phyloP scores from a whole-genome alignment of 2,329 filamentous ascomycete genomes.

The Aotearoamyces nothofagi region DNA sequence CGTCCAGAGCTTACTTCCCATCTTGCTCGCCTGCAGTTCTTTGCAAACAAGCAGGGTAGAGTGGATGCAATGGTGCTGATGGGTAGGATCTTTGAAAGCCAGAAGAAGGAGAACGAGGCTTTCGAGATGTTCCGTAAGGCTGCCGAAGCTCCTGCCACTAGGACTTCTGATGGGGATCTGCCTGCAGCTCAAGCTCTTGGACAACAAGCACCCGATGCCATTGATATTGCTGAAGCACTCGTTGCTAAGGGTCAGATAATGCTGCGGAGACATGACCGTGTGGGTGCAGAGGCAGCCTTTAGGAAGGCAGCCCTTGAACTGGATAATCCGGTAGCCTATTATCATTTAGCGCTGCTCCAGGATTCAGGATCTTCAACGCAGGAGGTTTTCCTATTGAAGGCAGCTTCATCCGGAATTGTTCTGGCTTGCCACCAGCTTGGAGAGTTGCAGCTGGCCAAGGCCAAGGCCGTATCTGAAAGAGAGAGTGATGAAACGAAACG shows the following conservation, averaged over 20 bases:
- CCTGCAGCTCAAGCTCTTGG: not conserved
- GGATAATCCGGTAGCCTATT: constrained; percentile 16
- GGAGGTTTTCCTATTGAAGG: constrained; percentile 15
- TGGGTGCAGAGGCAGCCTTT: constrained; percentile 10
- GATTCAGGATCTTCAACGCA: constrained; percentile 7
- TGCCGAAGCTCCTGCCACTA: not conserved
- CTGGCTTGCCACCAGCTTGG: constrained; percentile 18
- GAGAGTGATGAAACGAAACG: no score
- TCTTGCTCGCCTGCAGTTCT: not conserved
- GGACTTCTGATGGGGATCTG: not conserved
- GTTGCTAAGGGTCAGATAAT: not conserved
- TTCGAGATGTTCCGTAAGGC: not conserved
- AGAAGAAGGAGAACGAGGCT: not conserved
- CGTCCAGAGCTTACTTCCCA: not conserved
- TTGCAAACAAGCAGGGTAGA: not conserved
- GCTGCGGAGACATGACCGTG: not conserved
- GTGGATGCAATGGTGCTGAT: not conserved
- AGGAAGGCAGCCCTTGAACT: constrained; percentile 16
- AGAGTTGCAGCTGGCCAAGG: constrained; percentile 11
- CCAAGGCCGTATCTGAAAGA: no score
- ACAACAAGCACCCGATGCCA: not conserved
- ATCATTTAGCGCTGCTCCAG: constrained; percentile 14
- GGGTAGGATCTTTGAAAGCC: not conserved
- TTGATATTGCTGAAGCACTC: constrained; percentile 1
- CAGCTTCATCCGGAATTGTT: constrained; percentile 14